Conservation (phyloP, 2,329 filamentous ascomycete species). For the Fusarium anthophilum region DNA sequence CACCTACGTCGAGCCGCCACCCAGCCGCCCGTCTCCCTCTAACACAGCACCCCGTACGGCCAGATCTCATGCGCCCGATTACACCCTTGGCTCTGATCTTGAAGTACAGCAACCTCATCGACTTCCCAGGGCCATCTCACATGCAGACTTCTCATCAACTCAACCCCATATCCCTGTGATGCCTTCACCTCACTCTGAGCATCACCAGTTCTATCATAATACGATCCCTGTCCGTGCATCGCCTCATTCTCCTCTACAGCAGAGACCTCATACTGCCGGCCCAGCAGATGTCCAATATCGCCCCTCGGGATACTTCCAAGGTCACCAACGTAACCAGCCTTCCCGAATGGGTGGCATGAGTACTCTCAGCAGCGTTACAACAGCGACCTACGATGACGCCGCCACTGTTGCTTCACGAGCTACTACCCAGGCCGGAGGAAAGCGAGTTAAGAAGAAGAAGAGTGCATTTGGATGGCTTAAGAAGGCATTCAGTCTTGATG, state of each 20-base stretch:
- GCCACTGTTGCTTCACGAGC: conserved; percentile 41
- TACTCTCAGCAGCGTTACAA: conserved; percentile 64
- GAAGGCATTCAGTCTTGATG: conserved; percentile 72
- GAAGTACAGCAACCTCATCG: conserved; percentile 51
- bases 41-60: conserved; percentile 46
- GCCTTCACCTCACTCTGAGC: conserved; percentile 49
- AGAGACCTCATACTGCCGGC: conserved; percentile 64
- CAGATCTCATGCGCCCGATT: conserved; percentile 51
- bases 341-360: conserved; percentile 65
- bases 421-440: conserved; percentile 46
- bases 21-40: conserved; percentile 45
- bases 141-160: conserved; percentile 43
- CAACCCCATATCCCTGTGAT: conserved; percentile 38
- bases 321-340: conserved; percentile 59
- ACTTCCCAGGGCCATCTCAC: conserved; percentile 48
- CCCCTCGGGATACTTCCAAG: conserved; percentile 47
- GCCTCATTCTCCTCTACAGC: conserved; percentile 71
- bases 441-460: conserved; percentile 70
- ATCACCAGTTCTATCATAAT: conserved; percentile 63
- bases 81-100: conserved; percentile 59
- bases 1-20: conserved; percentile 31
- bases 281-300: conserved; percentile 41
- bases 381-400: conserved; percentile 55
- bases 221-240: conserved; percentile 65
- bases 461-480: conserved; percentile 75